Evolutionary conservation across 1,284 basidiomycete genomes (phyloP).

Genomic region (Ustilago loliicola): DNA sequence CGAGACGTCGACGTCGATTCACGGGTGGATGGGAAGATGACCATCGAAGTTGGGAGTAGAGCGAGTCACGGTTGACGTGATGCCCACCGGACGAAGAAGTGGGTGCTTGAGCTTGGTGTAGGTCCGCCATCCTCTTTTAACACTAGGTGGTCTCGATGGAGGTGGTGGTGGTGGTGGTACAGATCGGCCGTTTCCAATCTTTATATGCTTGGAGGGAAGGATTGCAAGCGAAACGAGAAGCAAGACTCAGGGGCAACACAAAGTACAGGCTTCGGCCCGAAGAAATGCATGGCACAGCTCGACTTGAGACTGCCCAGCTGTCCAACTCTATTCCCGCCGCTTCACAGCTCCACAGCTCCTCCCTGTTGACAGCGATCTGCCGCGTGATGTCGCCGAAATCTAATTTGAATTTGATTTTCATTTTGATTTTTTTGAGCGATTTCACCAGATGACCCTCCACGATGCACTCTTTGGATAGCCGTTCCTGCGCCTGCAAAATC

Average conservation of each 20-base stretch:
- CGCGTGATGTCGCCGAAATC: neutral
- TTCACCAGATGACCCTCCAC: too few relatives aligned
- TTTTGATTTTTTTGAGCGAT: too few relatives aligned
- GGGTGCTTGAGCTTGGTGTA: neutral
- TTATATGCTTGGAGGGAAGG: too few relatives aligned
- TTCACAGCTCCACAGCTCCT: too few relatives aligned
- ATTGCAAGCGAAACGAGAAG: neutral
- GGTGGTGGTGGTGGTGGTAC: neutral
- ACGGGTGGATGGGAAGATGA: slow-evolving; percentile 21
- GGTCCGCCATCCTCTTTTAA: neutral
- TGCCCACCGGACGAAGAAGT: neutral
- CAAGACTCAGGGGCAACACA: neutral
- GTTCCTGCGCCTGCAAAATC: too few relatives aligned
- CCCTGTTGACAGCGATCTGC: neutral
- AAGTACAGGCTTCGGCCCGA: neutral
- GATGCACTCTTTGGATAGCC: too few relatives aligned
- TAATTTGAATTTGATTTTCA: neutral
- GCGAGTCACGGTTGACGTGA: slow-evolving; percentile 30
- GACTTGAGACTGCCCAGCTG: neutral
- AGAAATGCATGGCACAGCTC: neutral
- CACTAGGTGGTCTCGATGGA: neutral
- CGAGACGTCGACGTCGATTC: slow-evolving; percentile 28
- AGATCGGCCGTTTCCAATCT: neutral
- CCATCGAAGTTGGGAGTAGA: slow-evolving; percentile 46
- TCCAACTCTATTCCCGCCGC: neutral